Conservation (phyloP, 306 rosid species). For the Malus asiatica region DNA sequence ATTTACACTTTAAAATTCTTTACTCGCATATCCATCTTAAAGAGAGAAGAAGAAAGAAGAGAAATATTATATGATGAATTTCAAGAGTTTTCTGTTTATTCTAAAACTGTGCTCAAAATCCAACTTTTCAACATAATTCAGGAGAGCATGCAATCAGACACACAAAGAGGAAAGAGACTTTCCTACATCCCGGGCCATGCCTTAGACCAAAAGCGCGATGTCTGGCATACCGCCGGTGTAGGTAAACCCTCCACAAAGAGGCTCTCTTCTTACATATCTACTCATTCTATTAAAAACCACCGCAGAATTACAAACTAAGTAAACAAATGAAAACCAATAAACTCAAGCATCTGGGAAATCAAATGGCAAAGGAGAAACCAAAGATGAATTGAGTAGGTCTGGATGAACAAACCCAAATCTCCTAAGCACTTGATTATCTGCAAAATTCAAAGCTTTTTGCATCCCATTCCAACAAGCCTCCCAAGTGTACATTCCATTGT, state of each 20-base stretch:
- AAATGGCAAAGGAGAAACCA: conserved; percentile 44
- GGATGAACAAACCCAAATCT: conserved; percentile 50
- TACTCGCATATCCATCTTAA: not conserved
- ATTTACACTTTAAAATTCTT: not conserved
- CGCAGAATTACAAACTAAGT: not conserved
- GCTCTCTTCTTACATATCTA: not conserved
- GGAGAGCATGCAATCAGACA: not conserved
- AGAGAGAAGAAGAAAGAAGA: not conserved
- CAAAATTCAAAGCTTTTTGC: conserved; percentile 63
- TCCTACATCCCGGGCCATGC: not conserved
- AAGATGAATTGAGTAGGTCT: conserved; percentile 27
- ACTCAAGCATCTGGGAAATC: conserved; percentile 39
- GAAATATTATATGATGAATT: not conserved
- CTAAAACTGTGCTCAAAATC: not conserved
- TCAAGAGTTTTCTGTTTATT: not conserved
- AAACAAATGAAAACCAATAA: not conserved
- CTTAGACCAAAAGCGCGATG: not conserved
- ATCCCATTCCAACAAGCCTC: conserved; percentile 71
- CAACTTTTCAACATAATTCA: not conserved
- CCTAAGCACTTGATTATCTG: conserved; percentile 76
- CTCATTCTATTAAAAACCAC: not conserved
- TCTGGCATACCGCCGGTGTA: not conserved
- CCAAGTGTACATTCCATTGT: conserved; percentile 46
- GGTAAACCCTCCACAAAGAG: not conserved
- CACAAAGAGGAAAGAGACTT: not conserved